These are phyloP conservation scores for Monilinia fructigena DNA, from an alignment of 2,329 filamentous ascomycete species.

Conservation along the genomic window DNA sequence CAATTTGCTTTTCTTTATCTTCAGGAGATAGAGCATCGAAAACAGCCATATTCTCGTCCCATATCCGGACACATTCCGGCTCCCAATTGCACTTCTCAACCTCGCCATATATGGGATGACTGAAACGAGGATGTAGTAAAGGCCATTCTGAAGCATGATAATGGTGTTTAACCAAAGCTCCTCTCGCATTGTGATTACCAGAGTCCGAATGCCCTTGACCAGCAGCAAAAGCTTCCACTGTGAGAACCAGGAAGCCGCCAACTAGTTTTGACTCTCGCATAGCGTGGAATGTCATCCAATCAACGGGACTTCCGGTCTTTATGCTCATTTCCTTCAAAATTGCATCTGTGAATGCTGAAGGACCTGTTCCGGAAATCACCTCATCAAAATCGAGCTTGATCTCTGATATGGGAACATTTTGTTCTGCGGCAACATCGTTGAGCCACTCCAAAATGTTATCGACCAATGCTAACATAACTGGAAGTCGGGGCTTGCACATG, in stretches of 20 bases:
- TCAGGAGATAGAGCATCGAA: conserved; percentile 59
- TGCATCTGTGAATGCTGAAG: conserved; percentile 66
- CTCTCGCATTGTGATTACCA: conserved; percentile 64
- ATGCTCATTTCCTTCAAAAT: conserved; percentile 63
- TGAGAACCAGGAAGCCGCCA: conserved; percentile 63
- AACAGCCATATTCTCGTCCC: conserved; percentile 62
- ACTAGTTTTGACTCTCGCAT: conserved; percentile 65
- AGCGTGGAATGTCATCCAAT: conserved; percentile 65
- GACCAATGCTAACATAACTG: conserved; percentile 66
- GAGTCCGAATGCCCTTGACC: conserved; percentile 73
- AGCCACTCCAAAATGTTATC: conserved; percentile 69
- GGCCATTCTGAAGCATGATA: conserved; percentile 76
- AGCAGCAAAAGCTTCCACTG: conserved; percentile 70
- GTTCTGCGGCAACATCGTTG: conserved; percentile 55
- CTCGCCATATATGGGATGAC: conserved; percentile 66
- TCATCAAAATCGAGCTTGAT: conserved; percentile 70
- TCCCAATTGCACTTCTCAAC: conserved; percentile 73
- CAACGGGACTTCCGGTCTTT: conserved; percentile 47
- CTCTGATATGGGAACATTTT: conserved; percentile 57
- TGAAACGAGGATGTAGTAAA: conserved; percentile 62
- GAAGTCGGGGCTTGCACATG: conserved; percentile 64
- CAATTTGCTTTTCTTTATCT: conserved; percentile 52
- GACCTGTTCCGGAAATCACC: conserved; percentile 70
- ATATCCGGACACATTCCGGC: conserved; percentile 59
- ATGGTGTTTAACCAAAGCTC: conserved; percentile 69